Base-by-base conservation (phyloP, 768 basidiomycete species). In the Agaricus bisporus region DNA sequence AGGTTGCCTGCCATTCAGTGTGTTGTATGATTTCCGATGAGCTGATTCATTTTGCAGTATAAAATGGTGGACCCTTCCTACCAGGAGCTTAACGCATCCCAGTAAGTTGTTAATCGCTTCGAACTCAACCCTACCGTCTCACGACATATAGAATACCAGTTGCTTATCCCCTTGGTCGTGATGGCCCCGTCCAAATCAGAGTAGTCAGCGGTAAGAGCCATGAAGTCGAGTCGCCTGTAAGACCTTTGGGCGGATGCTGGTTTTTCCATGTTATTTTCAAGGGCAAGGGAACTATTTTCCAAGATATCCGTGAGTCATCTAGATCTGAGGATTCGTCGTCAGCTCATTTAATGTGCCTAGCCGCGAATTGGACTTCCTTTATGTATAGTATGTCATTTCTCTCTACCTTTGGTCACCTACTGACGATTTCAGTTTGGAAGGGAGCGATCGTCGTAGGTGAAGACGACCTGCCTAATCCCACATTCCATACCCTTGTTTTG, bases 231-330 rank as follows among this genome's bases (percentile, higher is more conserved):
- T 94, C 91, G 1, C 93, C 93, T 25, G 94, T 98, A 20, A 75
- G 87, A 45, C 91, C 91, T 0, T 78, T 94, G 0, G 95, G 95
- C 11, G 95, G 95, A 5, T 95, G 93, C 68, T 95, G 91, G 90
- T 97, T 82, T 68, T 85, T 95, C 71, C 91, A 95, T 63, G 70
- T 86, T 56, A 81, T 72, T 54, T 83, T 95, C 65, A 69, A 76
- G 25, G 77, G 77, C 56, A 76, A 81, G 28, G 83, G 79, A 1
- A 73, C 65, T 28, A 77, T 91, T 28, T 95, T 90, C 73, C 95
- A 95, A 65, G 81, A 86, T 9, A 74, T 98, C 38, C 94, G 90
- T 83, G 59, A 63, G 85, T 69, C 12, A 7, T 52, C 17, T 41
- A 38, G 1, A 49, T 49, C 18, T 7, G 10, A 25, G 8, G 17